These are phyloP conservation scores for Hymenoscyphus occultus DNA, from an alignment of 2,329 filamentous ascomycete species.

Conservation along the genomic window DNA sequence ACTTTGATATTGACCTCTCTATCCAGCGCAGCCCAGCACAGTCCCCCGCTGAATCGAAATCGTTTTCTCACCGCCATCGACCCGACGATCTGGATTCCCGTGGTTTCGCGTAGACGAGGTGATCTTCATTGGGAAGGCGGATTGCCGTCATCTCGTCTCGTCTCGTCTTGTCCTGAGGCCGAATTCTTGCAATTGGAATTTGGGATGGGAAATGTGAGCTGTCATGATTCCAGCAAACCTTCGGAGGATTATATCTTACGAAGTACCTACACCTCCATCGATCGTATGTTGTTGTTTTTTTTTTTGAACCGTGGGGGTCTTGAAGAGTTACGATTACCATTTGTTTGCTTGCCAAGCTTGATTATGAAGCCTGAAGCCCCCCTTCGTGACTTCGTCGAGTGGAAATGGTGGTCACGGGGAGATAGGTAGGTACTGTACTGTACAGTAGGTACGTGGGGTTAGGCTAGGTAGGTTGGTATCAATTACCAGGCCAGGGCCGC, in stretches of 20 bases:
- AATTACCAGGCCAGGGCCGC: neutral
- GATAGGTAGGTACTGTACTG: neutral
- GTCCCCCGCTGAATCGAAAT: too few relatives aligned
- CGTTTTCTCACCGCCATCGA: neutral
- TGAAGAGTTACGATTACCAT: neutral
- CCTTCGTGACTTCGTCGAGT: neutral
- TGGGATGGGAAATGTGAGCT: neutral
- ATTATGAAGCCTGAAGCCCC: neutral
- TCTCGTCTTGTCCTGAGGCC: too few relatives aligned
- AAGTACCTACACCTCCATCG: neutral
- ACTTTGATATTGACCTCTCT: neutral
- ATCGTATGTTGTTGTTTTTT: slow-evolving; percentile 3
- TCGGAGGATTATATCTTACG: neutral
- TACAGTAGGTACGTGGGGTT: neutral
- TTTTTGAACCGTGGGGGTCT: neutral
- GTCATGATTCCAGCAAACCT: neutral
- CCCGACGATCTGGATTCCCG: neutral
- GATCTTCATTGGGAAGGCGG: neutral
- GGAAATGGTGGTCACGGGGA: neutral
- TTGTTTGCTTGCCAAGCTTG: neutral
- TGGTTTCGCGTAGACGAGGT: neutral
- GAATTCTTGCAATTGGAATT: too few relatives aligned
- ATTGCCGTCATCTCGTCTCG: neutral
- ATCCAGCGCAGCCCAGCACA: too few relatives aligned
- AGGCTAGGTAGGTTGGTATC: too few relatives aligned